These are phyloP conservation scores for Eucalyptus regnans DNA, from an alignment of 345 rosid species.

Conservation along the genomic window DNA sequence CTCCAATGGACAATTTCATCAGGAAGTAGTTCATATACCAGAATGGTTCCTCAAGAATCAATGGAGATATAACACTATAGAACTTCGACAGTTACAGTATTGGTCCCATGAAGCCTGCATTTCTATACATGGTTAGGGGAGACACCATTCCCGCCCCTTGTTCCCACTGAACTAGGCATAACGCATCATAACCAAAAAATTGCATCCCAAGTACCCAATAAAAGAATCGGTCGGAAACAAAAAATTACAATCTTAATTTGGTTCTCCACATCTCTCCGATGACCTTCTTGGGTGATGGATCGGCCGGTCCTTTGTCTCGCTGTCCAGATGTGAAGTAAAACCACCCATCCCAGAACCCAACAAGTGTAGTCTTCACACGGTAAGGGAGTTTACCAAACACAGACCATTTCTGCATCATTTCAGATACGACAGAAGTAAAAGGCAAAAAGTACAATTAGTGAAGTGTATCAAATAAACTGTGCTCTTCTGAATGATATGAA, in stretches of 20 bases:
- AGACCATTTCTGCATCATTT: slow-evolving; percentile 63
- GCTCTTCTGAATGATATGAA: background rate
- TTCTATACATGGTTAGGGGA: background rate
- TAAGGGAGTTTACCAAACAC: slow-evolving; percentile 81
- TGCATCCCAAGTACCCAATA: background rate
- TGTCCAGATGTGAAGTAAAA: slow-evolving; percentile 94
- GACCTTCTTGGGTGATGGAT: slow-evolving; percentile 84
- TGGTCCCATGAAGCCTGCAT: background rate
- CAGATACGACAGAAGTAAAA: background rate
- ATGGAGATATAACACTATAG: background rate
- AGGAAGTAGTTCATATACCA: background rate
- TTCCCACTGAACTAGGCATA: background rate
- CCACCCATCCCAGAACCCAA: slow-evolving; percentile 78
- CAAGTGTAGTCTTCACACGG: slow-evolving; percentile 88
- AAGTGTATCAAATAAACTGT: background rate
- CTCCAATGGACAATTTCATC: background rate
- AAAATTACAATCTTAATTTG: slow-evolving; percentile 38
- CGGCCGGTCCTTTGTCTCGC: slow-evolving; percentile 78
- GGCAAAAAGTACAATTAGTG: background rate
- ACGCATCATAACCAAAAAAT: background rate
- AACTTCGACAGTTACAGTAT: background rate
- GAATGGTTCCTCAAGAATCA: background rate
- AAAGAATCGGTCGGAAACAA: background rate
- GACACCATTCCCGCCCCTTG: background rate
- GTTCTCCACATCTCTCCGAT: slow-evolving; percentile 91